A percentile compares a stretch with the other conserved stretches of the same genome.
Conservation (phyloP, 2,329 filamentous ascomycete species). For the Exophiala sp. region DNA sequence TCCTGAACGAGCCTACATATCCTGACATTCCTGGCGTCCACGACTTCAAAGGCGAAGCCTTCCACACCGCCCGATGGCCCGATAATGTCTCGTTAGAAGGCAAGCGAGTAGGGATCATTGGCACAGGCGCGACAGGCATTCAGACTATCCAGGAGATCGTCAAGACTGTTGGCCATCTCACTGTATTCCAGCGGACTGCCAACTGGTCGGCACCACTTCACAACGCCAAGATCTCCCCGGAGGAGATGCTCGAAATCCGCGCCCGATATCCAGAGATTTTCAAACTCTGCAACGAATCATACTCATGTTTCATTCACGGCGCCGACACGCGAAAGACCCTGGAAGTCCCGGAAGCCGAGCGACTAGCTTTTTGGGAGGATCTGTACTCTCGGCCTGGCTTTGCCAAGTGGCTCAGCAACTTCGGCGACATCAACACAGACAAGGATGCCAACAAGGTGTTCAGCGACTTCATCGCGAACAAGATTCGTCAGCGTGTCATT, state of each 20-base stretch:
- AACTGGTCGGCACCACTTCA: constrained; percentile 63
- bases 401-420: constrained; percentile 50
- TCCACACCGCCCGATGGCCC: constrained; percentile 61
- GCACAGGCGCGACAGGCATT: constrained; percentile 62
- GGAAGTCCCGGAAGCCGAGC: constrained; percentile 9
- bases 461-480: constrained; percentile 56
- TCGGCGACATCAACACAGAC: constrained; percentile 50
- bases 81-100: constrained; percentile 54
- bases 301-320: constrained; percentile 59
- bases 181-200: constrained; percentile 59
- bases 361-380: constrained; percentile 47
- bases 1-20: too few species aligned
- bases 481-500: constrained; percentile 49
- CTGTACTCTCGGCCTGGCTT: constrained; percentile 55
- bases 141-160: constrained; percentile 61
- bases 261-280: constrained; percentile 13
- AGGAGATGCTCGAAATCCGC: constrained; percentile 45
- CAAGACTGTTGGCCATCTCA: constrained; percentile 49
- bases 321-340: constrained; percentile 45
- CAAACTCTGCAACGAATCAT: constrained; percentile 41
- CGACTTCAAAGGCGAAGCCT: constrained; percentile 15
- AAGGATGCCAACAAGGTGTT: constrained; percentile 49
- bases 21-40: too few species aligned
- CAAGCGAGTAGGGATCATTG: constrained; percentile 61
- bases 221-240: constrained; percentile 44